Base-by-base conservation (phyloP, 2,329 filamentous ascomycete species). In the Colletotrichum theobromicola region DNA sequence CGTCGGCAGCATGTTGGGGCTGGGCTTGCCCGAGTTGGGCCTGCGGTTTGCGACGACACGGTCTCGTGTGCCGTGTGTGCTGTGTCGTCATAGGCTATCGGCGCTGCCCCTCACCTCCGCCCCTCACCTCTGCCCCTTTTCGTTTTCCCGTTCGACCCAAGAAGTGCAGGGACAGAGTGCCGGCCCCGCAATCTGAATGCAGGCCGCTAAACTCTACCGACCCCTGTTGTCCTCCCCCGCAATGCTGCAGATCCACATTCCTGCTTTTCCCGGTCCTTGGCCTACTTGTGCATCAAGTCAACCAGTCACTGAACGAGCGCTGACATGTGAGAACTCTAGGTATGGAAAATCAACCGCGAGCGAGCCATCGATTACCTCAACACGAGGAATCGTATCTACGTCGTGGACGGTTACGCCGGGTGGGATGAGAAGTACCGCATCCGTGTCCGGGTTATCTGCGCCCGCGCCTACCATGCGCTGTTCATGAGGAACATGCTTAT, bases 401-500 rank as follows among this genome's bases (percentile, higher is more conserved):
- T 99, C 78, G 91, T 99, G 79, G 97, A 99, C 85, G 97, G 97
- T 78, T 99, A 93, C 84, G 97, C 97, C 79, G 97, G 97, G 85
- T 99, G 97, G 97, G 97, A 99, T 81, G 94, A 97, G 89, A 96
- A 97, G 86, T 99, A 99, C 90, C 92, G 96, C 79, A 98, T 99
- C 88, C 94, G 93, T 82, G 97, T 99, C 81, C 96, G 97, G 83
- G 96, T 99, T 78, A 96, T 99, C 83, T 99, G 97, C 88, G 97
- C 97, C 79, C 96, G 97, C 84, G 97, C 97, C 86, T 99, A 99
- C 91, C 97, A 99, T 91, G 97, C 97, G 77, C 92, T 99, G 78
- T 99, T 99, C 93, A 99, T 99, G 97, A 95, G 96, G 84, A 99
- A 99, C 91, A 99, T 99, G 97, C 94, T 99, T 83, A 99, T 99